Conservation (phyloP, 257 asterid species). For the Solanum etuberosum region DNA sequence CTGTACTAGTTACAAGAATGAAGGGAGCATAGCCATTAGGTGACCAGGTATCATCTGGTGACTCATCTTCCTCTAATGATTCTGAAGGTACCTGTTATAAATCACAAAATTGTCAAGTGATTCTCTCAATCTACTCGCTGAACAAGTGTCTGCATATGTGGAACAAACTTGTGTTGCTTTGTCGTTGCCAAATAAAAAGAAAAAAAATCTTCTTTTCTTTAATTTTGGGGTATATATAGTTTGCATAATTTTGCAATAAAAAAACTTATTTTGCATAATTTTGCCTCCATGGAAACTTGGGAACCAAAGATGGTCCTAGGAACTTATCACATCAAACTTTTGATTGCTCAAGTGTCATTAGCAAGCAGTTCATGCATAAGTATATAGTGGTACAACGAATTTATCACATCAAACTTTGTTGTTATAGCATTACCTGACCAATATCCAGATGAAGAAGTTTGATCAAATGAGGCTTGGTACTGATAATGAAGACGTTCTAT, state of each 20-base stretch:
- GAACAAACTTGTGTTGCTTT: not conserved
- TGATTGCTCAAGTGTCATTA: not conserved
- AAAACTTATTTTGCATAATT: not conserved
- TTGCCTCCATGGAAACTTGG: not conserved
- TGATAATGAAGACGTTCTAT: constrained; percentile 28
- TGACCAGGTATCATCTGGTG: constrained; percentile 52
- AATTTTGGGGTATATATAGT: too few relatives aligned
- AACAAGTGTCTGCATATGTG: too few relatives aligned
- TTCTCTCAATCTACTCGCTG: not conserved
- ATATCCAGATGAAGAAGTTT: constrained; percentile 34
- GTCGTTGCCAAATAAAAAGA: not conserved
- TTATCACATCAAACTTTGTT: too few relatives aligned
- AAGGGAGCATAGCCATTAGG: constrained; percentile 13
- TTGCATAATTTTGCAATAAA: too few relatives aligned
- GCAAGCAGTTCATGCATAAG: not conserved
- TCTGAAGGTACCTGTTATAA: constrained; percentile 28
- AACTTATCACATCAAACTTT: not conserved
- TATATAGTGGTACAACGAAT: not conserved
- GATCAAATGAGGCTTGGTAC: constrained; percentile 39
- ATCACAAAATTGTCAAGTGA: not conserved
- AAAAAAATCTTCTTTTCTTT: not conserved
- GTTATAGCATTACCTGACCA: constrained; percentile 54
- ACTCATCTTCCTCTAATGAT: not conserved
- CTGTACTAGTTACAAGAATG: constrained; percentile 3
- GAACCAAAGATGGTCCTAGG: not conserved